A percentile compares a stretch with the other conserved stretches of the same genome.
Evolutionary conservation across 805 yeast genomes (phyloP).

Genomic region (Ogataea chonburiensis): DNA sequence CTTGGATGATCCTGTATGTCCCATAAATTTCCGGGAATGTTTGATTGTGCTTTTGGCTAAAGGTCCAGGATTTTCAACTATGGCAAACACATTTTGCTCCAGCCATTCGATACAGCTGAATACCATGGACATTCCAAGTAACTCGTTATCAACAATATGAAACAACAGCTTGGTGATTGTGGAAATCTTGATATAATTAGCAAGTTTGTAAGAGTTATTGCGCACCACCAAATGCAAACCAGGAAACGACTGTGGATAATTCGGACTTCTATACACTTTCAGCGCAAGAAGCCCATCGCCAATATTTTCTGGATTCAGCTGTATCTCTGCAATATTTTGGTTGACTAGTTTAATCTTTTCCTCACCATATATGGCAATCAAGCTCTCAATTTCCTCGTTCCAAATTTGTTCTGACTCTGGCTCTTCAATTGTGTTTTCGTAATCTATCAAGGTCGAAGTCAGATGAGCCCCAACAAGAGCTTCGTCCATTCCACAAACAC

Average conservation of each 20-base stretch:
- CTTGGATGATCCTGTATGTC: slow-evolving; percentile 2
- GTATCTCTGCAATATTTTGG: slow-evolving; percentile 35
- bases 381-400: slow-evolving; percentile 73
- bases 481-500: slow-evolving; percentile 44
- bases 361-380: slow-evolving; percentile 56
- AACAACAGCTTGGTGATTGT: slow-evolving; percentile 47
- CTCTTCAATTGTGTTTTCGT: slow-evolving; percentile 15
- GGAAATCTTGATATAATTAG: slow-evolving; percentile 68
- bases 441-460: slow-evolving; percentile 39
- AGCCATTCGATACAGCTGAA: slow-evolving; percentile 76
- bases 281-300: slow-evolving; percentile 31
- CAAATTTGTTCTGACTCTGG: slow-evolving; percentile 44
- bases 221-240: slow-evolving; percentile 59
- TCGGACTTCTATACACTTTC: slow-evolving; percentile 43
- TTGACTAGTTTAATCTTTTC: slow-evolving; percentile 36
- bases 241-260: slow-evolving; percentile 67
- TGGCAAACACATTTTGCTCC: slow-evolving; percentile 53
- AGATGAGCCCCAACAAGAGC: slow-evolving; percentile 48
- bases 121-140: slow-evolving; percentile 70
- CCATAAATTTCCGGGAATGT: not conserved
- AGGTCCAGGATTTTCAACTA: slow-evolving; percentile 76
- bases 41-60: slow-evolving; percentile 28
- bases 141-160: slow-evolving; percentile 40
- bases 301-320: slow-evolving; percentile 34
- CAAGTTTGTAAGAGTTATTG: slow-evolving; percentile 49